Evolutionary conservation across 192 early-diverging fungal genomes (phyloP), one percentile per base, ranked within the genome.

Genomic region (Spizellomyces sp.): DNA sequence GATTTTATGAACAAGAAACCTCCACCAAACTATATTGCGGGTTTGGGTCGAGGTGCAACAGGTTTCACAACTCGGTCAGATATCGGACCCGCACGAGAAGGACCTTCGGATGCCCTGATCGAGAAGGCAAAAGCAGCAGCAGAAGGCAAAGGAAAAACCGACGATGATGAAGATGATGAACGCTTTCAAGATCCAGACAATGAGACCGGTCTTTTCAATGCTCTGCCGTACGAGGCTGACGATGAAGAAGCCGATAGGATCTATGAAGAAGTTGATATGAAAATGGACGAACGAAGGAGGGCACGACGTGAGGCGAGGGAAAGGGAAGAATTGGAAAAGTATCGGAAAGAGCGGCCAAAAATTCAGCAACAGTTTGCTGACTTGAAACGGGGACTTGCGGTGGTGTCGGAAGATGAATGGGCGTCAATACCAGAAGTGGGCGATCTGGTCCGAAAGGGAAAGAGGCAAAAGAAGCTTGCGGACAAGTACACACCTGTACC

Each of bases 51-150:
- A 77, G 97, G 95, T 70, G 97, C 97, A 1, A 93, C 94, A 8
- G 97, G 97, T 8, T 99, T 99, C 72, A 99, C 97, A 10, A 99
- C 97, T 22, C 90, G 95, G 27, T 95, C 95, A 8, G 97, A 99
- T 84, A 95, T 99, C 67, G 97, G 97, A 57, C 95, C 96, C 27
- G 97, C 95, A 6, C 88, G 94, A 67, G 96, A 98, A 71, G 77
- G 77, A 8, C 63, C 75, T 43, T 62, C 59, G 43, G 45, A 76
- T 52, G 69, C 57, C n/a, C 75, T 69, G 2, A 54, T 75, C 10
- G 76, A 65, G 56, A 64, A 70, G 27, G 74, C 77, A 9, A 65
- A 76, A 42, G 77, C 79, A 9, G 71, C 59, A 9, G 68, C 73
- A 44, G 73, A 76, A 58, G 67, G 67, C 7, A 70, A 58, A 50